Conservation (phyloP, 306 rosid genomes). For the Lablab purpureus region DNA sequence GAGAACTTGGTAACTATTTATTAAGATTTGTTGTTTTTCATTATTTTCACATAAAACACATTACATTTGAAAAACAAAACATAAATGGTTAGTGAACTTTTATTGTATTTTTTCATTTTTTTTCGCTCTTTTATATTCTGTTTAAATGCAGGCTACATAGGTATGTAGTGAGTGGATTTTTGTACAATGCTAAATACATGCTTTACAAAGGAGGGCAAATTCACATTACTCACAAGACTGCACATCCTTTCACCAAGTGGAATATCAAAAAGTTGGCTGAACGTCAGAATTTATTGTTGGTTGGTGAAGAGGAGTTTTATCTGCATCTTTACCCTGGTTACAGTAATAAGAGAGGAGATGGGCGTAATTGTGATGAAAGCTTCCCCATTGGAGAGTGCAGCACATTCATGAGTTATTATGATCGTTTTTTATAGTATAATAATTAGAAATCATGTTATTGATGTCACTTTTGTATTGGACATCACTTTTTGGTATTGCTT, state of each 20-base stretch:
- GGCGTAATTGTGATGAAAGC: not conserved
- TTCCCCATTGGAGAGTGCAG: conserved; percentile 45
- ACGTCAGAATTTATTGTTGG: not conserved
- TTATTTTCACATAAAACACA: too few species aligned
- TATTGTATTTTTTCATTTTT: too few species aligned
- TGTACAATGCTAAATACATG: conserved; percentile 10
- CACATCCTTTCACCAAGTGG: conserved; percentile 42
- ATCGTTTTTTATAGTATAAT: not conserved
- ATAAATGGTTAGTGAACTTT: too few species aligned
- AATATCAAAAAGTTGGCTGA: conserved; percentile 37
- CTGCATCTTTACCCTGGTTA: conserved; percentile 29
- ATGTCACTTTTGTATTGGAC: not conserved
- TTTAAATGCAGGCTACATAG: not conserved
- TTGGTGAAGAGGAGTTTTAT: conserved; percentile 4
- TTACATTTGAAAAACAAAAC: too few species aligned
- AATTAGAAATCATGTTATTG: not conserved
- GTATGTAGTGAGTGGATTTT: not conserved
- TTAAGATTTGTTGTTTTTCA: too few species aligned
- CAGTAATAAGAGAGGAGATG: conserved; percentile 45
- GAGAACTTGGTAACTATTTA: too few species aligned
- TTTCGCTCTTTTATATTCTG: too few species aligned
- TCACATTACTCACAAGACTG: conserved; percentile 61
- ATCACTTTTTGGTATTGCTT: not conserved
- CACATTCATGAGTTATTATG: not conserved
- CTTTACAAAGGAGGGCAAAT: conserved; percentile 38